Evolutionary conservation across 2,329 filamentous ascomycete species (phyloP), one percentile per base, ranked within the genome.

Genomic region (Chaetomiaceae sp.): DNA sequence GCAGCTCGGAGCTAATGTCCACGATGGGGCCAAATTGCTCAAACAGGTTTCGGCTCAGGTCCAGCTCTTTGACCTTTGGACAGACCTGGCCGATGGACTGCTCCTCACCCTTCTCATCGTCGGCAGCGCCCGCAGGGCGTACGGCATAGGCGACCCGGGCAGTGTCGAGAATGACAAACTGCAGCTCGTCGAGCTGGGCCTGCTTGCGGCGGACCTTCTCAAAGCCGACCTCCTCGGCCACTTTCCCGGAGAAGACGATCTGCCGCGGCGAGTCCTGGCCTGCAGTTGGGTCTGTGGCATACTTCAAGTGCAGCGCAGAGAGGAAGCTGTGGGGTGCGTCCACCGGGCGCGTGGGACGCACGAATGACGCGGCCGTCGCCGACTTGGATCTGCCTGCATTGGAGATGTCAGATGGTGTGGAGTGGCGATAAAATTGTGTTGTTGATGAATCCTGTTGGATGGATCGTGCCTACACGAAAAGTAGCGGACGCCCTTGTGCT

Each of bases 151-250:
- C 65, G 51, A 97, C 76, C 41, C 79, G 73, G 60, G 88, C 67
- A 12, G 84, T 83, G 66, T 97, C 90, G 7, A 98, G 72, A 32
- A 97, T 79, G 40, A 94, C 82, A 45, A 90, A 82, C 55, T 77
- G 83, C 49, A 97, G 74, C 58, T 93, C 86, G 45, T 83, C 72
- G 26, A 97, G 72, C 60, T 84, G 73, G 56, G 89, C 84, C 59
- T 94, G 82, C 65, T 90, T 81, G 55, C 77, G 77, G 35, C 85
- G 80, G 55, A 96, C 88, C 72, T 96, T 96, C 56, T 95, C 89
- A 57, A 97, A 97, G 24, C 93, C 93, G 27, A 97, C 80, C 68
- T 97, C 91, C 68, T 97, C 86, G 5, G 88, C 91, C 15, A 90
- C 78, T 67, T 97, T 97, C 30, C 66, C 86, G 68, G 72, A 95